Conservation (phyloP, 2,329 filamentous ascomycete species). For the Coleophoma crateriformis region DNA sequence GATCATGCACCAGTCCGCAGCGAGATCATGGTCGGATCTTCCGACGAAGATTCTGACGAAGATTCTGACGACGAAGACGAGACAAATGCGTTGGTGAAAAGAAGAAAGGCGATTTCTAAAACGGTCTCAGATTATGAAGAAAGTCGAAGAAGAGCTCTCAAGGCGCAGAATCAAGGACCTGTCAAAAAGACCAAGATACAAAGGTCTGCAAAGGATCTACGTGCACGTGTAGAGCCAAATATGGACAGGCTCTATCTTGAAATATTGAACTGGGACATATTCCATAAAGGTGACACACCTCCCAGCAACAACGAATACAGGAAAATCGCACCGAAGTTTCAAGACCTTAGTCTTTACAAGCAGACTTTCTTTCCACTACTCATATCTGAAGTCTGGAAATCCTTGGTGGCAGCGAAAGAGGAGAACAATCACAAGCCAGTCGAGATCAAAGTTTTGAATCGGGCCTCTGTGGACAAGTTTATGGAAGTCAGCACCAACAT, state of each 20-base stretch:
- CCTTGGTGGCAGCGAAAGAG: constrained; percentile 84
- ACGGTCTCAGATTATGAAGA: constrained; percentile 36
- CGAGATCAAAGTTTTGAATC: constrained; percentile 80
- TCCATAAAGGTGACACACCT: constrained; percentile 81
- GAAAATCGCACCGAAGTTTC: constrained; percentile 72
- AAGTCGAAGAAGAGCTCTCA: constrained; percentile 40
- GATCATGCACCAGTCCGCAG: constrained; percentile 69
- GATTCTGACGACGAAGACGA: constrained; percentile 64
- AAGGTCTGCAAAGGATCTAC: constrained; percentile 87
- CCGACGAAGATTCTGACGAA: constrained; percentile 68
- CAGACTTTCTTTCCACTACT: constrained; percentile 86
- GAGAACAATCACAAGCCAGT: constrained; percentile 77
- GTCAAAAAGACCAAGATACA: constrained; percentile 78
- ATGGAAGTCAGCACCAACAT: constrained; percentile 86
- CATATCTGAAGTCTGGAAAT: constrained; percentile 91
- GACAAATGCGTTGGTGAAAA: constrained; percentile 35
- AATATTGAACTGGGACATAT: constrained; percentile 92
- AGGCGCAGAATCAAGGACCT: constrained; percentile 55
- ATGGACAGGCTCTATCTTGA: constrained; percentile 79
- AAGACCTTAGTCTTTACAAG: constrained; percentile 74
- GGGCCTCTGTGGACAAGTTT: constrained; percentile 87
- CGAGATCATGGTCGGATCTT: constrained; percentile 85
- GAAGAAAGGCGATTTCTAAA: constrained; percentile 31
- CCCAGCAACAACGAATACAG: constrained; percentile 70
- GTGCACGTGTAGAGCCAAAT: constrained; percentile 84